Evolutionary conservation across 2,329 filamentous ascomycete species (phyloP).

Genomic region (Aspergillus caelatus): DNA sequence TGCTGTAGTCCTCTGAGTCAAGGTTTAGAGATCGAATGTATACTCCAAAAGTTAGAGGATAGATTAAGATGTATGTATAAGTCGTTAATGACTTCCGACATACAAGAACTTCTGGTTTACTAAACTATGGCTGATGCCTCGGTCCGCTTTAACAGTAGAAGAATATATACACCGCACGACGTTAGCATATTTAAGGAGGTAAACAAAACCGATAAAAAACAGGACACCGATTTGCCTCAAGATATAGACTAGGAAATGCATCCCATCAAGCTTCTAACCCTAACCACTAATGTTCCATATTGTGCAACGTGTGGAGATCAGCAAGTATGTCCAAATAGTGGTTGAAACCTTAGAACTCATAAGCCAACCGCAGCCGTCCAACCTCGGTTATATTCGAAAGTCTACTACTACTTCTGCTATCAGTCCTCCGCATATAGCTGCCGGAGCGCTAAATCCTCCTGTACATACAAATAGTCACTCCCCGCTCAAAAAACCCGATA

Average conservation of each 20-base stretch:
- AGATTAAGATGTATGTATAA: not conserved
- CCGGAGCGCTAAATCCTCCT: too few species aligned
- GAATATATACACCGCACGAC: too few species aligned
- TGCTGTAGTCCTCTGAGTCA: not conserved
- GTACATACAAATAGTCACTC: not conserved
- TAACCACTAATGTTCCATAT: not conserved
- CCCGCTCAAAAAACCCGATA: not conserved
- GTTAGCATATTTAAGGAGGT: too few species aligned
- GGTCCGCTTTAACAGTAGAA: not conserved
- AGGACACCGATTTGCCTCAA: too few species aligned
- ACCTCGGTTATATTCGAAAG: conserved; percentile 11
- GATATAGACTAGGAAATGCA: too few species aligned
- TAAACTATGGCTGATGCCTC: not conserved
- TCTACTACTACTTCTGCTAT: not conserved
- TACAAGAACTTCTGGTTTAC: not conserved
- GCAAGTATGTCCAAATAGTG: not conserved
- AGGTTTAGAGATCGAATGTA: not conserved
- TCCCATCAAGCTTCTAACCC: not conserved
- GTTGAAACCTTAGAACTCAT: not conserved
- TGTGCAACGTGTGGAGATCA: not conserved
- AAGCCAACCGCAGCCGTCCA: conserved; percentile 1
- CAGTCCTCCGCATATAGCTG: too few species aligned
- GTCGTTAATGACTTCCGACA: not conserved
- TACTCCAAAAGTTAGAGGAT: not conserved
- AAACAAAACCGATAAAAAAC: not conserved